Conservation (phyloP, 192 early-diverging fungal species). For the Linnemannia hyalina region DNA sequence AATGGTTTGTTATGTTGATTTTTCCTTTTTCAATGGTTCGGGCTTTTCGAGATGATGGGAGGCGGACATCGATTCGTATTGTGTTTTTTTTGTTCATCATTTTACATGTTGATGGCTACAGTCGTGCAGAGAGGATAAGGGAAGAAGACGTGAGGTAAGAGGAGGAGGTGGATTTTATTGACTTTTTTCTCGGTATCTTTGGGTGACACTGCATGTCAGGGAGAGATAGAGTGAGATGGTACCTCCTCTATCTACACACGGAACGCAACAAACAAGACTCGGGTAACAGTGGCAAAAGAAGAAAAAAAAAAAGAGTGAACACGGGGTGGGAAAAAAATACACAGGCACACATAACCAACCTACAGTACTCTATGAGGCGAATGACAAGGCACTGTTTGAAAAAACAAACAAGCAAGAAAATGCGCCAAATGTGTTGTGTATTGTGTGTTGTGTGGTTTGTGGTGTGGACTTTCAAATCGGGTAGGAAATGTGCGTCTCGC, state of each 20-base stretch:
- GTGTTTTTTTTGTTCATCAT: neutral
- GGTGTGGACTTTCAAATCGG: neutral
- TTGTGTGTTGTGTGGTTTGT: neutral
- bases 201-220: neutral
- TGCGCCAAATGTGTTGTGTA: neutral
- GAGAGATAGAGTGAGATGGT: neutral
- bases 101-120: neutral
- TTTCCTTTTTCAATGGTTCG: neutral
- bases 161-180: neutral
- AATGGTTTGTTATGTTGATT: neutral
- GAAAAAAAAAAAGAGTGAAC: neutral
- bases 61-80: slow-evolving; percentile 1
- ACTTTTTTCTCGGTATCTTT: neutral
- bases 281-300: neutral
- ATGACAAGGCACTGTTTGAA: neutral
- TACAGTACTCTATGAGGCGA: neutral
- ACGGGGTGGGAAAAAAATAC: neutral
- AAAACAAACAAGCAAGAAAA: neutral
- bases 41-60: neutral
- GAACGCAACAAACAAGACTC: neutral
- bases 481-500: neutral
- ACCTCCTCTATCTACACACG: no score
- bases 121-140: neutral
- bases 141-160: neutral
- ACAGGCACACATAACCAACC: neutral